Evolutionary conservation across 2,329 filamentous ascomycete species (phyloP), one percentile per base, ranked within the genome.

Genomic region (Tolypocladium tundrense): DNA sequence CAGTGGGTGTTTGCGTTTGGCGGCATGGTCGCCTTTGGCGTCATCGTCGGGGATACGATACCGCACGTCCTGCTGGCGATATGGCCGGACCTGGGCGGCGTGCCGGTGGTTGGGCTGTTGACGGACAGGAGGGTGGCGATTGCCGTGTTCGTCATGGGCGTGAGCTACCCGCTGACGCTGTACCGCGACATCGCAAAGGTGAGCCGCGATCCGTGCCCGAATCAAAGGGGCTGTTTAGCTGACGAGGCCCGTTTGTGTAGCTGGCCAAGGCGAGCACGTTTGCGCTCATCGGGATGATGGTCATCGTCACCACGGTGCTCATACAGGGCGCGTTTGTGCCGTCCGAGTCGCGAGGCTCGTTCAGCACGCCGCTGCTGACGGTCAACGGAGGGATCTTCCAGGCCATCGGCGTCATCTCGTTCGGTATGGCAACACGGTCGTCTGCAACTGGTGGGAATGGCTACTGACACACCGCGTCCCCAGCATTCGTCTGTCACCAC

Each of bases 1-100:
- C 94, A 99, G 77, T 99, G 93, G 93, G 88, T 91, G 35, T 99
- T 99, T 79, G 94, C 94, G 3, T 99, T 97, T 77, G 94, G 94
- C 58, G 94, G 94, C 63, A 99, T 99, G 94, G 85, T 99, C 58
- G 94, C 94, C 16, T 99, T 97, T 72, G 94, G 92, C 64, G 91
- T 99, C 67, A 97, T 99, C 67, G 89, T 99, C 11, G 94, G 94
- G 60, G 94, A 99, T 72, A 92, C 90, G 1, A 97, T 99, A 68
- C 94, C 94, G 4, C 90, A 92, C 70, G 94, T 99, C 53, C 72
- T 97, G 67, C 76, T 80, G 53, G 90, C 92, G 5, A 73, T 97
- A 6, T 96, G 93, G 77, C 92, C 94, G 0, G 83, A 83, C 3
- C 70, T 97, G 59, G 75, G 77, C 43, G 78, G 85, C 37, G 85